These are phyloP conservation scores for Taxawa tesnikishii DNA, from an alignment of 2,329 filamentous ascomycete genomes.

Conservation along the genomic window DNA sequence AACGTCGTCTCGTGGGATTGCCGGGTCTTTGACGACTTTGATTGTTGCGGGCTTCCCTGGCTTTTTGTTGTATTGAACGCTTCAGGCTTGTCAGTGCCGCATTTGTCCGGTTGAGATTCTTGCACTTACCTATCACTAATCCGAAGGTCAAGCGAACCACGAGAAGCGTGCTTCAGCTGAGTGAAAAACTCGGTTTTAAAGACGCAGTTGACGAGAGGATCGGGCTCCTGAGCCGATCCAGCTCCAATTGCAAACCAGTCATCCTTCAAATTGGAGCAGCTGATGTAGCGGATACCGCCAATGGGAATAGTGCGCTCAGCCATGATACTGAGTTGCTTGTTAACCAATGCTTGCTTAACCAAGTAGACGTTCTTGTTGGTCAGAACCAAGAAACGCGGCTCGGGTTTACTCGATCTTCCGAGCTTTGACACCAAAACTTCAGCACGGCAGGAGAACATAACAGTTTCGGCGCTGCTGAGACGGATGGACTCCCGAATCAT, in stretches of 20 bases:
- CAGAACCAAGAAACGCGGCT: constrained; percentile 71
- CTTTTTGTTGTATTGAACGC: constrained; percentile 94
- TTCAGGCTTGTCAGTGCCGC: too few relatives aligned
- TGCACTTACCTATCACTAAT: constrained; percentile 64
- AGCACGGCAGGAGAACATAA: constrained; percentile 81
- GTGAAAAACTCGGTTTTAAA: constrained; percentile 98
- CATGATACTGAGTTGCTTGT: constrained; percentile 68
- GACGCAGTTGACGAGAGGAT: constrained; percentile 85
- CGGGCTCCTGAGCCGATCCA: constrained; percentile 80
- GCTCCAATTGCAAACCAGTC: constrained; percentile 95
- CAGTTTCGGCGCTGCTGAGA: constrained; percentile 56
- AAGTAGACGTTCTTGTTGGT: constrained; percentile 83
- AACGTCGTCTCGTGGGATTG: constrained; percentile 57
- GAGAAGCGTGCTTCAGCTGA: constrained; percentile 69
- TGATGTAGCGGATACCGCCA: constrained; percentile 78
- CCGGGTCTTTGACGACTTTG: constrained; percentile 82
- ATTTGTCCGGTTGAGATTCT: too few relatives aligned
- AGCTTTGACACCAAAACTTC: constrained; percentile 90
- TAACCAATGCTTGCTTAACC: constrained; percentile 70
- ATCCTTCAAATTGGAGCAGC: constrained; percentile 69
- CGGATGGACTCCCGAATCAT: constrained; percentile 65
- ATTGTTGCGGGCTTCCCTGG: constrained; percentile 81
- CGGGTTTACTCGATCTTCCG: constrained; percentile 87
- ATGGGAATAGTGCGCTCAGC: constrained; percentile 73
- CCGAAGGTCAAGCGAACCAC: constrained; percentile 69